These are phyloP conservation scores for Triticum timopheevii DNA, from an alignment of 176 grass and related monocot species.

Conservation along the genomic window DNA sequence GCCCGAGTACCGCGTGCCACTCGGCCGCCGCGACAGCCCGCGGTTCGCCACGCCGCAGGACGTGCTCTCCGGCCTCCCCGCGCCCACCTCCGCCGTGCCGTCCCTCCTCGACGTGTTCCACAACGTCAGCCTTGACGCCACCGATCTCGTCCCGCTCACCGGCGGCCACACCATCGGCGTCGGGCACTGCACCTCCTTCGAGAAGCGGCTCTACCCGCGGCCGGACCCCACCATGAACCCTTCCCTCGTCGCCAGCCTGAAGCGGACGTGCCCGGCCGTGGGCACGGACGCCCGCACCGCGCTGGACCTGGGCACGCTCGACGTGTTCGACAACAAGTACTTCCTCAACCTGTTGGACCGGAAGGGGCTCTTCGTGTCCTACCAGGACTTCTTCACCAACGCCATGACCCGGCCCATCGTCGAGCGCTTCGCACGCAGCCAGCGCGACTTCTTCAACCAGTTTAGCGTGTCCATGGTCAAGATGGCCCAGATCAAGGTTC, in stretches of 20 bases:
- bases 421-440: background rate
- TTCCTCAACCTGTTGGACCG: slow-evolving; percentile 43
- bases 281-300: slow-evolving; percentile 32
- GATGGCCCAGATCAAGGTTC: slow-evolving; percentile 80
- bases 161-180: slow-evolving; percentile 67
- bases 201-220: slow-evolving; percentile 43
- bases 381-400: slow-evolving; percentile 64
- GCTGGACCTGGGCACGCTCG: slow-evolving; percentile 45
- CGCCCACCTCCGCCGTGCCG: no score
- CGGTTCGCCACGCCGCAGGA: slow-evolving; percentile 31
- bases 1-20: background rate
- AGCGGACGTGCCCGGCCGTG: slow-evolving; percentile 38
- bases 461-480: slow-evolving; percentile 53
- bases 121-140: slow-evolving; percentile 35
- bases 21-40: slow-evolving; percentile 29
- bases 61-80: no score
- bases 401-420: slow-evolving; percentile 8
- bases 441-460: slow-evolving; percentile 48
- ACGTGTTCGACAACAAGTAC: slow-evolving; percentile 78
- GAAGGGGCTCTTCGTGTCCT: slow-evolving; percentile 66
- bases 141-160: slow-evolving; percentile 64
- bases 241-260: slow-evolving; percentile 30
- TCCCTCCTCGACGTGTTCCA: background rate
- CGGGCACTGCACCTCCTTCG: slow-evolving; percentile 56
- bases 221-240: slow-evolving; percentile 33